Evolutionary conservation across 192 early-diverging fungal species (phyloP), one percentile per base, ranked within the genome.

Genomic region (Coemansia javaensis): DNA sequence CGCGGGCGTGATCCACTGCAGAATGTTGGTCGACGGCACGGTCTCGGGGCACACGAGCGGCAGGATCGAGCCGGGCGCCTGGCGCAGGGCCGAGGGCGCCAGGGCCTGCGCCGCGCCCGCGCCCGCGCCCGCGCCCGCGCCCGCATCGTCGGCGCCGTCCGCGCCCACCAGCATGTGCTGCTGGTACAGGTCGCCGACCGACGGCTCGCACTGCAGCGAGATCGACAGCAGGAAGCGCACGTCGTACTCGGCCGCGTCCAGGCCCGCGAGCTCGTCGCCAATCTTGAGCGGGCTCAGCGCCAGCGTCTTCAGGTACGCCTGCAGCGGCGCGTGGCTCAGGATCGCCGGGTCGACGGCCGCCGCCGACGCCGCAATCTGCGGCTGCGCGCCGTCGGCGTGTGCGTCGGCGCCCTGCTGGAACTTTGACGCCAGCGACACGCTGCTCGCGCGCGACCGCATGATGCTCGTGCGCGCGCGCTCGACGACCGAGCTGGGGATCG

Each of bases 21-120:
- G 28, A 3, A 75, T 67, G 31, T 75, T 75, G 6, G 64, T 77
- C 31, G 64, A 73, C 4, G 64, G 63, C 32, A 77, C 69, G 0
- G 65, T 71, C 27, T 77, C 75, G 11, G 75, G 75, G 23, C 69
- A 77, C 27, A 72, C 75, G 27, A 77, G 54, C n/a, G 69, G 75
- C 39, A 75, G 24, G n/a, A 75, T 75, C 24, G 71, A 66, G 3
- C 71, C 71, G 1, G 65, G 71, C 0, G 71, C 71, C 47, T 66
- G 64, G 4, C 71, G 53, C 12, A 75, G 44, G 11, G 59, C 53
- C 37, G 56, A 60, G 18, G 41, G 51, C 40, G 40, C 49, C 21
- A 48, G 18, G 1, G 48, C 33, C 36, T 46, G 59, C n/a, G 35
- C 59, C 15, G 49, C 23, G 1, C 40, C 47, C 2, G 53, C 22